phyloP scores from a whole-genome alignment of 2,329 filamentous ascomycete species.

The Neofusicoccum sp. region DNA sequence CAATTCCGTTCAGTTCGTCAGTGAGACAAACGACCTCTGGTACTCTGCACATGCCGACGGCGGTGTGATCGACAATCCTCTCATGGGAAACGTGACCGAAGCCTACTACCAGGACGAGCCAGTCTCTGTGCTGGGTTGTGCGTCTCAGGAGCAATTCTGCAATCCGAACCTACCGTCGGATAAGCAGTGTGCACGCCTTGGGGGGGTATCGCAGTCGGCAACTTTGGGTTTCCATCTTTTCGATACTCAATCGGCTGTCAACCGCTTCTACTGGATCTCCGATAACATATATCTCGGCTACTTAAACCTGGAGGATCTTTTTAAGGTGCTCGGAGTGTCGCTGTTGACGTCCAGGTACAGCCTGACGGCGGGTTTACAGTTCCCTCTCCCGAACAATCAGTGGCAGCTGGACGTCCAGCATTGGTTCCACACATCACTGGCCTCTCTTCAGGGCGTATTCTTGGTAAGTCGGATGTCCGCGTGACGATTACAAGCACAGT shows the following conservation, averaged over 20 bases:
- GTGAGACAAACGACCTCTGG: slow-evolving; percentile 34
- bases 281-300: not conserved
- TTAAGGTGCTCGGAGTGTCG: not conserved
- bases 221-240: not conserved
- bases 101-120: slow-evolving; percentile 15
- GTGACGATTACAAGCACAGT: not conserved
- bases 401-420: slow-evolving; percentile 26
- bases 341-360: slow-evolving; percentile 10
- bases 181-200: not conserved
- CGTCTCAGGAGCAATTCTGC: slow-evolving; percentile 18
- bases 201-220: not conserved
- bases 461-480: not conserved
- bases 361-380: slow-evolving; percentile 7
- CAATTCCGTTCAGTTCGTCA: slow-evolving; percentile 30
- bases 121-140: slow-evolving; percentile 21
- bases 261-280: not conserved
- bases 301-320: not conserved
- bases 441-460: slow-evolving; percentile 9
- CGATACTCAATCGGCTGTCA: not conserved
- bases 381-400: slow-evolving; percentile 18
- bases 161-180: slow-evolving; percentile 20
- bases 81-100: not conserved
- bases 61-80: not conserved
- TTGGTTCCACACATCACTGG: slow-evolving; percentile 13
- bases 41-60: slow-evolving; percentile 30